Percentiles rank a stretch among this genome's conserved stretches.
phyloP scores from a whole-genome alignment of 2,329 filamentous ascomycete genomes.

The Davidsoniella virescens region DNA sequence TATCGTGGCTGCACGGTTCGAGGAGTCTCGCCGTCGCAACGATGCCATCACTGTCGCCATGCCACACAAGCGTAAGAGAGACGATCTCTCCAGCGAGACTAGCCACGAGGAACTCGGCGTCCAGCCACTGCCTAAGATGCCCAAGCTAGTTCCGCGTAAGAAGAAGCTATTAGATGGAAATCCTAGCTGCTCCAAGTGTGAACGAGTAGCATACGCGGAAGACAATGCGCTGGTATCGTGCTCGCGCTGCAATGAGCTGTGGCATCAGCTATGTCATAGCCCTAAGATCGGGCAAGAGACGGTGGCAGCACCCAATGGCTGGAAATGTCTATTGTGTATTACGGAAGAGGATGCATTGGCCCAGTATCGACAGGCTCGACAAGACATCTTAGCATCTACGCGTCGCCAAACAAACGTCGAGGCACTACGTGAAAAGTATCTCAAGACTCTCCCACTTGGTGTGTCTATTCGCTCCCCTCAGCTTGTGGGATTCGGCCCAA shows the following conservation, averaged over 20 bases:
- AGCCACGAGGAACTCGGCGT: neutral
- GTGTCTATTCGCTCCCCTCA: slow-evolving; percentile 22
- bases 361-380: slow-evolving; percentile 14
- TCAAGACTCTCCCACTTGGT: slow-evolving; percentile 20
- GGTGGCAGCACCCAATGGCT: slow-evolving; percentile 5
- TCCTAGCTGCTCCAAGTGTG: slow-evolving; percentile 15
- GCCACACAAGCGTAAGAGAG: slow-evolving; percentile 7
- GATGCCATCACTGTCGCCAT: slow-evolving; percentile 5
- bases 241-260: slow-evolving; percentile 15
- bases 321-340: slow-evolving; percentile 15
- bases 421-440: slow-evolving; percentile 18
- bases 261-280: slow-evolving; percentile 17
- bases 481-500: slow-evolving; percentile 24
- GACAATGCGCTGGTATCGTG: slow-evolving; percentile 16
- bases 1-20: slow-evolving; percentile 8
- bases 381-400: slow-evolving; percentile 11
- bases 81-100: neutral
- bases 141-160: slow-evolving; percentile 7
- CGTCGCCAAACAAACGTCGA: slow-evolving; percentile 18
- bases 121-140: slow-evolving; percentile 7
- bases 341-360: slow-evolving; percentile 14
- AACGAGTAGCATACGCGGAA: slow-evolving; percentile 13
- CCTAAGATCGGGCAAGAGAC: slow-evolving; percentile 14
- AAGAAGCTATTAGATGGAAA: slow-evolving; percentile 9
- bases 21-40: slow-evolving; percentile 7